A percentile compares a stretch with the other conserved stretches of the same genome.
These are phyloP conservation scores for Xylariales sp. DNA, from an alignment of 2,329 filamentous ascomycete species.

Conservation along the genomic window DNA sequence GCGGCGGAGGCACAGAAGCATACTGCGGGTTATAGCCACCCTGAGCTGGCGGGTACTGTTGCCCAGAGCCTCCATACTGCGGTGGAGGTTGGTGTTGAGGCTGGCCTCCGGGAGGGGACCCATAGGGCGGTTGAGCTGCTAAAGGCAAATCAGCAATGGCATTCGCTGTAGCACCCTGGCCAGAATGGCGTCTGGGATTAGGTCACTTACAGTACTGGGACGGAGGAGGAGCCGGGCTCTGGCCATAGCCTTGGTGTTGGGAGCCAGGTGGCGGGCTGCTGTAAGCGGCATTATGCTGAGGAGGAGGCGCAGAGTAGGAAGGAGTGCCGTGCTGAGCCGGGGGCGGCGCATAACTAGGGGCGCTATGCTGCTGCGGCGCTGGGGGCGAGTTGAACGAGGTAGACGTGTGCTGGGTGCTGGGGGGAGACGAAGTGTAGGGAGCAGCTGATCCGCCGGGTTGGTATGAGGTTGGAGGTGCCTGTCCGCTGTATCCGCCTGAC, in stretches of 20 bases:
- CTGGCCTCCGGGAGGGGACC: conserved; percentile 14
- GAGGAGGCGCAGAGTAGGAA: conserved; percentile 23
- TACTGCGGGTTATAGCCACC: conserved; percentile 20
- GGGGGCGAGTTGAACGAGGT: conserved; percentile 15
- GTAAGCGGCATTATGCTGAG: conserved; percentile 18
- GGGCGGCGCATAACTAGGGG: conserved; percentile 19
- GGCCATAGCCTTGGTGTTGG: conserved; percentile 18
- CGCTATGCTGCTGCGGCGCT: conserved; percentile 16
- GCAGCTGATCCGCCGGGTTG: conserved; percentile 33
- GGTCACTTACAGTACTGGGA: conserved; percentile 25
- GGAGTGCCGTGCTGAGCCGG: conserved; percentile 16
- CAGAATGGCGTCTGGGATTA: too few relatives aligned
- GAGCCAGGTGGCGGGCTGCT: conserved; percentile 17
- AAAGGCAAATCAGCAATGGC: too few relatives aligned
- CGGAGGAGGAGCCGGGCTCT: conserved; percentile 20
- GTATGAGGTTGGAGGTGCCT: conserved; percentile 59
- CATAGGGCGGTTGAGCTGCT: conserved; percentile 26
- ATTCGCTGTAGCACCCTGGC: too few relatives aligned
- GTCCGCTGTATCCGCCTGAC: conserved; percentile 55
- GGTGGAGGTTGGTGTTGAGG: conserved; percentile 16
- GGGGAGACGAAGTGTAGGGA: conserved; percentile 23
- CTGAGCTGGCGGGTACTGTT: conserved; percentile 24
- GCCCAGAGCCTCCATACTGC: conserved; percentile 19
- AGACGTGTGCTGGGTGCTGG: conserved; percentile 18
- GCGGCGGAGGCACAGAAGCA: conserved; percentile 18